Conservation (phyloP, 2,329 filamentous ascomycete species). For the Epichloe elymi region DNA sequence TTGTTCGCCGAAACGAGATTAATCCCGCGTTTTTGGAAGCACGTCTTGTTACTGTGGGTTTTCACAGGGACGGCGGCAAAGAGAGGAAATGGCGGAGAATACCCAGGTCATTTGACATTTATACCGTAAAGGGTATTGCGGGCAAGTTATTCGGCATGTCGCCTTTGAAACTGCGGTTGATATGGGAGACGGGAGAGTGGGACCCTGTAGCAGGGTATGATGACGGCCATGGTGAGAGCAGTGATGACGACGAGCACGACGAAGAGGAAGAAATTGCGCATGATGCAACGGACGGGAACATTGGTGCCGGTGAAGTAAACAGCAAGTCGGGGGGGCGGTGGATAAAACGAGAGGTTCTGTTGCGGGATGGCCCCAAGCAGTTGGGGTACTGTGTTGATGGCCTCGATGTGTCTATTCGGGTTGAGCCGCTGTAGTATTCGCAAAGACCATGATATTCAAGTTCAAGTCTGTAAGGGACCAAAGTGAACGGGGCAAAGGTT, state of each 20-base stretch:
- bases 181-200: conserved; percentile 88
- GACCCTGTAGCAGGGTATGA: conserved; percentile 59
- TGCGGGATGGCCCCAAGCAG: conserved; percentile 66
- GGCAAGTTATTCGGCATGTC: conserved; percentile 53
- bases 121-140: conserved; percentile 67
- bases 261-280: conserved; percentile 15
- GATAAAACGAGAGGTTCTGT: conserved; percentile 65
- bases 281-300: not conserved
- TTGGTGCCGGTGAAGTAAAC: conserved; percentile 7
- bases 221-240: conserved; percentile 41
- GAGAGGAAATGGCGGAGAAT: conserved; percentile 35
- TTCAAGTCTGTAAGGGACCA: too few relatives aligned
- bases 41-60: conserved; percentile 54
- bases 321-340: conserved; percentile 44
- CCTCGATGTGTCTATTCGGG: conserved; percentile 53
- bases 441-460: not conserved
- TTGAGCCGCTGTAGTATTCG: conserved; percentile 36
- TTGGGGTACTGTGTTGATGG: conserved; percentile 76
- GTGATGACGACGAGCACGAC: conserved; percentile 33
- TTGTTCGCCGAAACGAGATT: conserved; percentile 43
- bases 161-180: conserved; percentile 51
- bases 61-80: conserved; percentile 19
- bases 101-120: conserved; percentile 67
- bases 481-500: too few relatives aligned
- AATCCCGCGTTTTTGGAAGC: conserved; percentile 76